Evolutionary conservation across 1,284 basidiomycete species (phyloP).

Genomic region (Malassezia equina): DNA sequence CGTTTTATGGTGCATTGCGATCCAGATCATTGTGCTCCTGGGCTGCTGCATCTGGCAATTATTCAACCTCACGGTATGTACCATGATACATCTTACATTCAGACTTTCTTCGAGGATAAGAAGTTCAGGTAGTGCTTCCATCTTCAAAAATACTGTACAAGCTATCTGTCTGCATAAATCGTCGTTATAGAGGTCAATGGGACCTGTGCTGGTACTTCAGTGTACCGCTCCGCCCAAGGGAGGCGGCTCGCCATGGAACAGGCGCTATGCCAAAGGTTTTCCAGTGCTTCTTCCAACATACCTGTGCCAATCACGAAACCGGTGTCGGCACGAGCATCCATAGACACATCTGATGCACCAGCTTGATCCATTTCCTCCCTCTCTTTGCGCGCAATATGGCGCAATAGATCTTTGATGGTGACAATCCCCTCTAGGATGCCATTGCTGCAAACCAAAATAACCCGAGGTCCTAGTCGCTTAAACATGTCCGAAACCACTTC

Average conservation of each 20-base stretch:
- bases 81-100: background rate
- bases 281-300: conserved; percentile 27
- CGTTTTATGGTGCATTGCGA: conserved; percentile 83
- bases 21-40: conserved; percentile 74
- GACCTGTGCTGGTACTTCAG: background rate
- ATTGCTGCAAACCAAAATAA: conserved; percentile 74
- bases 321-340: background rate
- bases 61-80: conserved; percentile 65
- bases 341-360: background rate
- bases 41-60: conserved; percentile 85
- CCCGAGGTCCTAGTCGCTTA: conserved; percentile 62
- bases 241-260: background rate
- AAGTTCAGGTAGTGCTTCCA: conserved; percentile 32
- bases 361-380: background rate
- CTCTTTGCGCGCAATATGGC: conserved; percentile 38
- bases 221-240: background rate
- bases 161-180: conserved; percentile 4
- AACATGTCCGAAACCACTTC: conserved; percentile 72
- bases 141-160: conserved; percentile 1
- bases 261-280: conserved; percentile 3
- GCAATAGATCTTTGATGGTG: conserved; percentile 87
- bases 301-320: conserved; percentile 22
- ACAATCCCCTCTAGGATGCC: conserved; percentile 75
- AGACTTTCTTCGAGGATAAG: conserved; percentile 44
- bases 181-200: conserved; percentile 6